Conservation (phyloP, 2,329 filamentous ascomycete species). For the Curvularia spicifera region DNA sequence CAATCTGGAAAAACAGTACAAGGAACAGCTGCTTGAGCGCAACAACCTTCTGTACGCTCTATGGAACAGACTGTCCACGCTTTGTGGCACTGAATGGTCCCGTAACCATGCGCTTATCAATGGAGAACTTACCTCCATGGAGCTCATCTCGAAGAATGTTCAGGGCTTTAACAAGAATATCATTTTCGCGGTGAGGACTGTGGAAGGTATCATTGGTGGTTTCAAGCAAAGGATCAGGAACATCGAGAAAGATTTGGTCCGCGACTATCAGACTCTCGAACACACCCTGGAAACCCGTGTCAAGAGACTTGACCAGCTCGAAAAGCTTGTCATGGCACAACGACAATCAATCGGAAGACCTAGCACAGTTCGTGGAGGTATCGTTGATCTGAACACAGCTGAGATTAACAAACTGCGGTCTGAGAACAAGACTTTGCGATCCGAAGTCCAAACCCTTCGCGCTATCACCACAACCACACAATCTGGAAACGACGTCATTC, state of each 20-base stretch:
- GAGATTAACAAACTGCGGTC: constrained; percentile 65
- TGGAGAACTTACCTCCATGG: constrained; percentile 82
- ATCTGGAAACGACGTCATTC: constrained; percentile 29
- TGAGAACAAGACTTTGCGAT: constrained; percentile 66
- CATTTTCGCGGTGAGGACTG: constrained; percentile 81
- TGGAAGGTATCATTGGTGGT: constrained; percentile 78
- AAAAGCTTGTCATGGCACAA: constrained; percentile 68
- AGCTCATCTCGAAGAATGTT: constrained; percentile 84
- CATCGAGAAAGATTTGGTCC: constrained; percentile 88
- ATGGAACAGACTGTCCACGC: constrained; percentile 84
- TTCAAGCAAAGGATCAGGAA: constrained; percentile 81
- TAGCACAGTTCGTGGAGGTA: constrained; percentile 49
- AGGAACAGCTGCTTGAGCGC: constrained; percentile 86
- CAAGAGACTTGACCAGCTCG: constrained; percentile 86
- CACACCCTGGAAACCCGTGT: constrained; percentile 77
- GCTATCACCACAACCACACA: constrained; percentile 46
- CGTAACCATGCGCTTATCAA: constrained; percentile 89
- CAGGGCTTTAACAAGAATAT: constrained; percentile 91
- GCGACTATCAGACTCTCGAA: constrained; percentile 88
- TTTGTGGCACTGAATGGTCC: constrained; percentile 92
- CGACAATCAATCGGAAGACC: constrained; percentile 48
- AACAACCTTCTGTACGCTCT: constrained; percentile 87
- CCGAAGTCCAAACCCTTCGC: constrained; percentile 70
- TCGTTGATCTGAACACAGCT: constrained; percentile 51
- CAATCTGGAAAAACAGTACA: constrained; percentile 77